Base-by-base conservation (phyloP, 768 basidiomycete species). In the Phanerochaete carnosa region DNA sequence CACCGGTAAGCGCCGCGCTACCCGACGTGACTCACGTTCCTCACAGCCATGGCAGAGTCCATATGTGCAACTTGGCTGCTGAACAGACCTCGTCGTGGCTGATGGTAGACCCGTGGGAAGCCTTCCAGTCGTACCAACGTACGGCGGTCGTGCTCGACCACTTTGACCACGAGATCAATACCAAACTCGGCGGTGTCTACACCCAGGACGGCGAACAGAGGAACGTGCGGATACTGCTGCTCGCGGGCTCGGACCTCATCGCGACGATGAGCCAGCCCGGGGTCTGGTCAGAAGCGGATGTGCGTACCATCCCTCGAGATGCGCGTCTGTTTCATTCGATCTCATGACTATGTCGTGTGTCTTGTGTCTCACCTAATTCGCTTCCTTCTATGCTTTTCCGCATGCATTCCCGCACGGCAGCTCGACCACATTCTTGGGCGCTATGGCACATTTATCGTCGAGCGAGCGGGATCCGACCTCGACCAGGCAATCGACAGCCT, bases 61-160 rank as follows among this genome's bases (percentile, higher is more conserved):
- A 84, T 66, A 94, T 94, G 91, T 94, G 92, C 76, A 88, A 83
- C 55, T 82, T 95, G 35, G 96, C 93, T 12, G 87, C 94, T 33
- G 90, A 95, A 71, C 87, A 95, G 70, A 94, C 95, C 2, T 89
- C 89, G 47, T 83, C 87, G 23, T 98, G 94, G 94, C 80, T 99
- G 47, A 98, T 97, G 95, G 90, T 98, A 46, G 97, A 99, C 71
- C 80, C 94, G 22, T 99, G 95, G 95, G 97, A 99, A 75, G 94
- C 95, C 15, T 89, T 92, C 72, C 95, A 94, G 74, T 79, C 84
- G 50, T 99, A 99, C 78, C 92, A 94, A 69, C 90, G 95, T 63
- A 99, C 97, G 1, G 97, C 97, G 39, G 86, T 98, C 58, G 97
- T 99, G 57, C 83, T 99, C 58, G 95, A 98, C 73, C 97, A 99